Evolutionary conservation across 2,329 filamentous ascomycete genomes (phyloP).

Genomic region (Rhynchosporium secalis): DNA sequence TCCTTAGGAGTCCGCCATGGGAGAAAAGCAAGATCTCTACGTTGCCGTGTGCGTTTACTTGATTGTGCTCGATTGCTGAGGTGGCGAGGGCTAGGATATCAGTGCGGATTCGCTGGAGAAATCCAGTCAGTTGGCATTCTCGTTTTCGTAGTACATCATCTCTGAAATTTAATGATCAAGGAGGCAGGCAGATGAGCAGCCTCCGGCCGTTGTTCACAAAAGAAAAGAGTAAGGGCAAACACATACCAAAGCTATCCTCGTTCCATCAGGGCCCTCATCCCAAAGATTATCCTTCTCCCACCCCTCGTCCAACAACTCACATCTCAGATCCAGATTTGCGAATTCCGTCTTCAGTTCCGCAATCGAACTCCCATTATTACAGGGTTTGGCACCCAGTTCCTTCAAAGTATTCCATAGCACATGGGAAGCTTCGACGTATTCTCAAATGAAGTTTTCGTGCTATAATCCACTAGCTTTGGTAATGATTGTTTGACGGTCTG

Average conservation of each 20-base stretch:
- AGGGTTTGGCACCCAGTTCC: not conserved
- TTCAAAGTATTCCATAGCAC: not conserved
- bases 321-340: not conserved
- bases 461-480: not conserved
- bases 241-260: not conserved
- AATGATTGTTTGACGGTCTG: not conserved
- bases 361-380: not conserved
- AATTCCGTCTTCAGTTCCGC: not conserved
- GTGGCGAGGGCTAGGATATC: not conserved
- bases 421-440: not conserved
- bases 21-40: slow-evolving; percentile 14
- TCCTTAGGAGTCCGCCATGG: not conserved
- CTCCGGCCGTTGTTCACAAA: no score
- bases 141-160: no score
- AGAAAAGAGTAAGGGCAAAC: no score
- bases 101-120: not conserved
- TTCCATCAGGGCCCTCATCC: not conserved
- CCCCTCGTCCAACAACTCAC: not conserved
- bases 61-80: not conserved
- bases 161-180: no score
- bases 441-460: not conserved
- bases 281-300: not conserved
- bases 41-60: slow-evolving; percentile 8
- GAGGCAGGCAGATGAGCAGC: no score
- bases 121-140: no score